Percentiles rank a stretch among this genome's conserved stretches.
Conservation (phyloP, 441 rosid species). For the Populus tomentosa region DNA sequence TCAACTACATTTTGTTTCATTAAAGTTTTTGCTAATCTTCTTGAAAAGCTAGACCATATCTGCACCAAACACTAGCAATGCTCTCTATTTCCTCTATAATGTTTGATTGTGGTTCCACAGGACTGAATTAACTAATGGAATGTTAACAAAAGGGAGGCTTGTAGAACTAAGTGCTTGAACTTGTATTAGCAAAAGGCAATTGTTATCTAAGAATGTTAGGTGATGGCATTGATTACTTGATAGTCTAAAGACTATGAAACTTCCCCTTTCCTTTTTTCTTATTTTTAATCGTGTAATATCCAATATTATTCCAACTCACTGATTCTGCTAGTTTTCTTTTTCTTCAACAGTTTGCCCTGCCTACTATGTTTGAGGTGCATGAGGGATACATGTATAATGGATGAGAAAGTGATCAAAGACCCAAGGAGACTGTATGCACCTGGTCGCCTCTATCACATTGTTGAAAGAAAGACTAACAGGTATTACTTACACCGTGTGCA, state of each 20-base stretch:
- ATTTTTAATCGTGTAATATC: not conserved
- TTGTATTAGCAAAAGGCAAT: not conserved
- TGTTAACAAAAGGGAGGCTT: not conserved
- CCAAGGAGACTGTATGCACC: slow-evolving; percentile 96
- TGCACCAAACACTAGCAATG: not conserved
- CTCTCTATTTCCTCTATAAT: not conserved
- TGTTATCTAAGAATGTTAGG: not conserved
- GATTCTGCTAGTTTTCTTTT: slow-evolving; percentile 8
- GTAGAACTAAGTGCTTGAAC: not conserved
- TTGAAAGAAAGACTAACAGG: slow-evolving; percentile 82
- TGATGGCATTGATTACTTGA: not conserved
- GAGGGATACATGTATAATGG: slow-evolving; percentile 87
- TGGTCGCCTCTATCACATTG: slow-evolving; percentile 93
- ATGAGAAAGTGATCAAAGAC: slow-evolving; percentile 79
- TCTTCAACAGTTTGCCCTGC: slow-evolving; percentile 72
- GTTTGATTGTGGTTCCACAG: not conserved
- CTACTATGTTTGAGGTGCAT: slow-evolving; percentile 73
- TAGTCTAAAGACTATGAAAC: not conserved
- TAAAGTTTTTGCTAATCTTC: not conserved
- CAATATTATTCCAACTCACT: not conserved
- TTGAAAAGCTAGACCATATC: not conserved
- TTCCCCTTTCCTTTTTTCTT: not conserved
- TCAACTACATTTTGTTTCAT: slow-evolving; percentile 2
- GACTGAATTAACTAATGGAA: not conserved
- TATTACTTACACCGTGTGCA: slow-evolving; percentile 13